phyloP scores from a whole-genome alignment of 78 protist species.

The Isochrysis galbana region DNA sequence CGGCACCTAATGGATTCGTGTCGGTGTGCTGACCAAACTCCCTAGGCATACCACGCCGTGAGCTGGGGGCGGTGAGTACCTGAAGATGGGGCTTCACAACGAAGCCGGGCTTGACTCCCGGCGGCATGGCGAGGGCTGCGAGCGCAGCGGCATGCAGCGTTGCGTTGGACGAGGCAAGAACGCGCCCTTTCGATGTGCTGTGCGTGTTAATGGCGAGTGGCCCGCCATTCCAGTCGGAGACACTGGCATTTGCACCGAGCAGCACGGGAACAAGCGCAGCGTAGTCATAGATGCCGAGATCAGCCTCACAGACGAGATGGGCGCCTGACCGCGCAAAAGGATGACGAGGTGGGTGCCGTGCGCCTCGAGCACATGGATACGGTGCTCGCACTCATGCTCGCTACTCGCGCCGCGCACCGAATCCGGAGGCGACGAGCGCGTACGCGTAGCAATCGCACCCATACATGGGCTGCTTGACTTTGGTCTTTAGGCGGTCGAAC shows the following conservation, averaged over 20 bases:
- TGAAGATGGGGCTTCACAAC: not conserved
- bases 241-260: not conserved
- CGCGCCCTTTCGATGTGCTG: not conserved
- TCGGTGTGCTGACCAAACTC: no score
- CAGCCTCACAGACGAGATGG: not conserved
- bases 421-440: not conserved
- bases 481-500: not conserved
- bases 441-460: constrained; percentile 34
- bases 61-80: no score
- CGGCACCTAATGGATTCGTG: no score
- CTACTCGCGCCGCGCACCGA: no score
- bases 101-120: not conserved
- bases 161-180: not conserved
- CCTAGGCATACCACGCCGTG: no score
- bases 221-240: not conserved
- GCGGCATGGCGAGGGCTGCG: not conserved
- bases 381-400: no score
- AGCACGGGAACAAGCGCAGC: constrained; percentile 16
- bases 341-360: not conserved
- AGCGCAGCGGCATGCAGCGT: not conserved
- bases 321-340: no score
- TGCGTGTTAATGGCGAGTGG: not conserved
- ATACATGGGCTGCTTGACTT: not conserved
- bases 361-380: not conserved
- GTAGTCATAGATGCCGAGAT: constrained; percentile 16